These are phyloP conservation scores for Thozetella sp. DNA, from an alignment of 495 filamentous ascomycete genomes.

Conservation along the genomic window DNA sequence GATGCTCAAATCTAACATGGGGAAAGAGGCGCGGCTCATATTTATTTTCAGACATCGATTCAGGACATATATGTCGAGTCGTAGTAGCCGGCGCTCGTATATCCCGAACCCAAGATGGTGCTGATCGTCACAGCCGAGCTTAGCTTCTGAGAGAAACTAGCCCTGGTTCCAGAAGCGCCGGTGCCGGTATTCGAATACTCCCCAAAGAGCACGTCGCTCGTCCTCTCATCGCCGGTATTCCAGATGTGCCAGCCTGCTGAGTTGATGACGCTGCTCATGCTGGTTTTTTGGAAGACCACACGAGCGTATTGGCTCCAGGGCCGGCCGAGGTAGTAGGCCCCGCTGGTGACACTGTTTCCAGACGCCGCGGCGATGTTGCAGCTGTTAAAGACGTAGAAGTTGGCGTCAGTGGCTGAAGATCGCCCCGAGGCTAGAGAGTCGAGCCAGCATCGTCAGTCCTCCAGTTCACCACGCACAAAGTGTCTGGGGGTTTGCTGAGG, in stretches of 20 bases:
- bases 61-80: conserved; percentile 23
- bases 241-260: conserved; percentile 63
- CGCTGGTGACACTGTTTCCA: conserved; percentile 46
- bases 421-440: conserved; percentile 57
- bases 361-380: conserved; percentile 44
- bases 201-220: conserved; percentile 53
- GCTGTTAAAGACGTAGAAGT: conserved; percentile 67
- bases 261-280: conserved; percentile 59
- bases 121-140: conserved; percentile 42
- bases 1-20: too few relatives aligned
- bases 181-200: conserved; percentile 64
- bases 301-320: conserved; percentile 65
- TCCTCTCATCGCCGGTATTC: conserved; percentile 47
- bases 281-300: conserved; percentile 63
- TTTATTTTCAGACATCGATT: too few relatives aligned
- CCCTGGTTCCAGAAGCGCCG: conserved; percentile 59
- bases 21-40: too few relatives aligned
- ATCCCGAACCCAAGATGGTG: conserved; percentile 54
- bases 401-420: conserved; percentile 43
- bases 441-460: background rate
- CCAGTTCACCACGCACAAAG: too few relatives aligned
- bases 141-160: conserved; percentile 53
- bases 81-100: conserved; percentile 24
- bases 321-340: conserved; percentile 64
- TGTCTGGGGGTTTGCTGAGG: too few relatives aligned